Evolutionary conservation across 2,329 filamentous ascomycete species (phyloP), one percentile per base, ranked within the genome.

Genomic region (Rhynchosporium agropyri): DNA sequence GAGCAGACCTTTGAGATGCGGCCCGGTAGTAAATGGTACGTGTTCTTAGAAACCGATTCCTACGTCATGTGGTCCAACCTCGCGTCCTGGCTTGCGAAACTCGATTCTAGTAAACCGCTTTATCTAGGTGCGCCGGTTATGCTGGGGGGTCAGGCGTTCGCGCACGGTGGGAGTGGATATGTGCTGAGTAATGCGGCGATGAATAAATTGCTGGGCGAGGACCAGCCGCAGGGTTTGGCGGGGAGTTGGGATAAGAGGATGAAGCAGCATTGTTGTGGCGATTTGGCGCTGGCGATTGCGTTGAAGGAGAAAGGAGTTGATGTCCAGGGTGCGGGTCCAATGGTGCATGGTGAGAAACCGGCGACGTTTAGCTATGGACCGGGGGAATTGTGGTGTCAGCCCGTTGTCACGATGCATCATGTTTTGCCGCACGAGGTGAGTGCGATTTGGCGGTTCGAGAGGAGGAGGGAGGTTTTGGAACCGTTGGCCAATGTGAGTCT

Each of bases 1-100:
- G 80, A 84, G 72, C 83, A 84, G 74, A 73, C 81, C 0, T 85
- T 80, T 68, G 69, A 74, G 29, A 73, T 81, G 73, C 78, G 79
- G 8, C 83, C 83, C 9, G 70, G 77, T 62, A 80, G 80, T 62
- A 81, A 85, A 67, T 87, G 84, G 84, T 87, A 84, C 69, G 71
- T 87, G 13, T 86, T 84, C 65, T 77, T 86, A 65, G 84, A 86
- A 59, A 81, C 82, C 56, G 84, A 86, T 71, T 83, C 82, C 8
- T 86, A 85, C 68, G 77, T 85, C 10, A 74, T 83, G 46, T 83
- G 82, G 80, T 75, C 79, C 13, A 84, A 81, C 59, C 69, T 86
- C 29, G 74, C 80, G 38, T 73, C 78, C 43, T 85, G 81, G 79
- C 73, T 86, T 49, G 68, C 72, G 46, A 73, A 68, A 33, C 70